Conservation (phyloP, 1,284 basidiomycete genomes). For the Inonotus obliquus region DNA sequence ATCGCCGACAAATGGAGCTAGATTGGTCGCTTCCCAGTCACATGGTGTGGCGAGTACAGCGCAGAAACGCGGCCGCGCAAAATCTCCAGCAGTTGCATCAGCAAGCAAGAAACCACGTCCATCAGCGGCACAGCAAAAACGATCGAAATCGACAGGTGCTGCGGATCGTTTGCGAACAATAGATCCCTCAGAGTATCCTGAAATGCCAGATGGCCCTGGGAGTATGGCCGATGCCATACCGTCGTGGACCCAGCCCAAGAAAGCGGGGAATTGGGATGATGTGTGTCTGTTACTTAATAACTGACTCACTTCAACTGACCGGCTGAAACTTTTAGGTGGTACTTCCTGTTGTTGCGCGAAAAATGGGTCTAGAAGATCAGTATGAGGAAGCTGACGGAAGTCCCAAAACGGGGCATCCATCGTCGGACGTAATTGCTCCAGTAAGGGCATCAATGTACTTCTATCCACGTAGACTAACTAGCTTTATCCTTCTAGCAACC, state of each 20-base stretch:
- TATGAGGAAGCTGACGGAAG: constrained; percentile 63
- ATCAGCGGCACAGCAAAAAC: constrained; percentile 24
- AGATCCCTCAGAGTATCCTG: constrained; percentile 62
- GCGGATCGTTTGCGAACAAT: constrained; percentile 13
- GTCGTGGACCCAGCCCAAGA: constrained; percentile 69
- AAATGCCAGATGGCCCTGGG: constrained; percentile 40
- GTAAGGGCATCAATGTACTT: constrained; percentile 41
- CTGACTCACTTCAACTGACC: neutral
- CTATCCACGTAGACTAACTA: constrained; percentile 11
- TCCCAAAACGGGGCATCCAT: constrained; percentile 41
- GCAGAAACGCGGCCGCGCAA: constrained; percentile 33
- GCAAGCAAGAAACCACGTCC: constrained; percentile 36
- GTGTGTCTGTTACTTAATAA: constrained; percentile 35
- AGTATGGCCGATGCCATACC: constrained; percentile 66
- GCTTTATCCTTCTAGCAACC: constrained; percentile 49
- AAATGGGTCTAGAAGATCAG: constrained; percentile 68
- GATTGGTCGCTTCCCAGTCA: constrained; percentile 5
- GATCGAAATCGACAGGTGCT: constrained; percentile 30
- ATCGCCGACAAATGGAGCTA: neutral
- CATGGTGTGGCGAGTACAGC: constrained; percentile 4
- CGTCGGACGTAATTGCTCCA: constrained; percentile 34
- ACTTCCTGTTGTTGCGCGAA: constrained; percentile 73
- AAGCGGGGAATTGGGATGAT: constrained; percentile 73
- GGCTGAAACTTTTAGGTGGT: constrained; percentile 40
- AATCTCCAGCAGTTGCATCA: constrained; percentile 37